These are phyloP conservation scores for Ophiostoma australiae DNA, from an alignment of 2,329 filamentous ascomycete genomes.

Conservation along the genomic window DNA sequence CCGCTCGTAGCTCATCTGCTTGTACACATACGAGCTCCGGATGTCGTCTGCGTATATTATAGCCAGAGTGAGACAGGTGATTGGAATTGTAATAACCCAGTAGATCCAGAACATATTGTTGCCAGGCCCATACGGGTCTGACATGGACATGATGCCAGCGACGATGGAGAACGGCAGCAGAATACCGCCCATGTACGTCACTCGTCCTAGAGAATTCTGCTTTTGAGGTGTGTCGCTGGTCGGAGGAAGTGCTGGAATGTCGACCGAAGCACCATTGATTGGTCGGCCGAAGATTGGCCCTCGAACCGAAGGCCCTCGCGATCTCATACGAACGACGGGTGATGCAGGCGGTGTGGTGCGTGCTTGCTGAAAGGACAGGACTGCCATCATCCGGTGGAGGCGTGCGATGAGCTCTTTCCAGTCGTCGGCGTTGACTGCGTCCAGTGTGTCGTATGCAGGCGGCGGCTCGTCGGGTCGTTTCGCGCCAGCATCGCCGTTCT, in stretches of 20 bases:
- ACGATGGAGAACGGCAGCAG: constrained; percentile 47
- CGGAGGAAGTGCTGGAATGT: not conserved
- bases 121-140: constrained; percentile 42
- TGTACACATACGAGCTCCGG: constrained; percentile 43
- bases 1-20: constrained; percentile 23
- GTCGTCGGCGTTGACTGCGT: constrained; percentile 23
- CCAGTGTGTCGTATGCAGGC: not conserved
- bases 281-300: not conserved
- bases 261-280: too few species aligned
- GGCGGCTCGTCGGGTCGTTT: not conserved
- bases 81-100: constrained; percentile 42
- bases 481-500: not conserved
- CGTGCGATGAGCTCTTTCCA: constrained; percentile 36
- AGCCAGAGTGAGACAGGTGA: constrained; percentile 38
- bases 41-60: constrained; percentile 48
- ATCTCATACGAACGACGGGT: not conserved
- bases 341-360: not conserved
- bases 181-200: constrained; percentile 47
- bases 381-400: constrained; percentile 29
- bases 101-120: constrained; percentile 45
- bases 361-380: not conserved
- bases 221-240: constrained; percentile 32
- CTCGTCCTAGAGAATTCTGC: constrained; percentile 42
- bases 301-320: not conserved
- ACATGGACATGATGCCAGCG: constrained; percentile 45